A percentile compares a stretch with the other conserved stretches of the same genome.
These are phyloP conservation scores for Eremomyces bilateralis DNA, from an alignment of 495 filamentous ascomycete species.

Conservation along the genomic window DNA sequence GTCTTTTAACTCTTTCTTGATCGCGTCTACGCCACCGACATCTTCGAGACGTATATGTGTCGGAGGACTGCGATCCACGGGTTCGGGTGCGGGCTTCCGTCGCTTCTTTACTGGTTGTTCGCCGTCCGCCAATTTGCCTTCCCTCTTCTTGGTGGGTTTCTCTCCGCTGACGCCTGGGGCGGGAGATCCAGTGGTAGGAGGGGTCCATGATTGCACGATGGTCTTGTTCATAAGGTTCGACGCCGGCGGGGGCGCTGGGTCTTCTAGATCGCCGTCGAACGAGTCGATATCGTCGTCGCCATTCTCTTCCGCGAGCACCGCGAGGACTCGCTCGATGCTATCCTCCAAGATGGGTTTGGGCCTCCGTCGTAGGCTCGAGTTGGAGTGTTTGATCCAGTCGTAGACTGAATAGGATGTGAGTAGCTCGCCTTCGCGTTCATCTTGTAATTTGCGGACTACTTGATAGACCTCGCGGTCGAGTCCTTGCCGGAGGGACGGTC, in stretches of 20 bases:
- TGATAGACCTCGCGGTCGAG: constrained; percentile 35
- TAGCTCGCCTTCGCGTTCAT: constrained; percentile 28
- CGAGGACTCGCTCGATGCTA: constrained; percentile 67
- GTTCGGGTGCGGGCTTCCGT: constrained; percentile 23
- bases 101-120: constrained; percentile 31
- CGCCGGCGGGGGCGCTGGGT: constrained; percentile 20
- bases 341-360: constrained; percentile 65
- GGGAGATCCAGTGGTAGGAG: constrained; percentile 14
- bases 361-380: constrained; percentile 60
- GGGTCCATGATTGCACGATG: constrained; percentile 47
- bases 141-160: constrained; percentile 10
- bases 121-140: constrained; percentile 33
- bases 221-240: constrained; percentile 54
- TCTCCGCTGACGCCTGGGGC: constrained; percentile 10
- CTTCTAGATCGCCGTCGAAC: constrained; percentile 31
- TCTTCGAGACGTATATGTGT: constrained; percentile 56
- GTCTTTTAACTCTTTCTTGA: constrained; percentile 55
- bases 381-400: constrained; percentile 57
- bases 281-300: constrained; percentile 35
- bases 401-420: constrained; percentile 45
- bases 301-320: constrained; percentile 44
- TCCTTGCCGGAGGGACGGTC: constrained; percentile 10
- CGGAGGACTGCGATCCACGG: constrained; percentile 48
- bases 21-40: constrained; percentile 66
- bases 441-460: constrained; percentile 47